Evolutionary conservation across 345 rosid species (phyloP), one percentile per base, ranked within the genome.

Genomic region (Passiflora organensis): DNA sequence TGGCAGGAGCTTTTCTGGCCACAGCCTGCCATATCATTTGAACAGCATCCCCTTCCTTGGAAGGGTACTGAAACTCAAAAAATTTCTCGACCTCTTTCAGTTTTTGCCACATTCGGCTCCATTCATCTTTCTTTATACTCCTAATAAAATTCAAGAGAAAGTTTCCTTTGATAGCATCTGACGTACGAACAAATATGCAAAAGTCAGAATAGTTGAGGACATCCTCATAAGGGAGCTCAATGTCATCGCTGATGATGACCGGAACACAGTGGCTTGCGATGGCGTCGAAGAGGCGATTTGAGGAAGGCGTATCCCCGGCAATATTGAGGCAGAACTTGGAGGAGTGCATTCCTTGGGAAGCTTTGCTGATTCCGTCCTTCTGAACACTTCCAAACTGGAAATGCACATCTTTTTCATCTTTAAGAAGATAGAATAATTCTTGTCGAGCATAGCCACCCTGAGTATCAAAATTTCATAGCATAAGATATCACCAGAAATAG

Each of bases 281-380:
- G 56, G 99, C 89, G 38, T 93, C 99, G 8, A 93, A 93, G 51
- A 93, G 87, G n/a, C 97, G 95, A 64, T 89, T 93, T 2, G 97
- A 86, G 1, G 95, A 93, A 4, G 99, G 99, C 6, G 99, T 93
- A 59, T 93, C 99, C 0, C 99, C 97, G 6, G 97, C 99, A 17
- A 93, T 84, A 75, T 87, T 89, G 68, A 89, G 95, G 55, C 99
- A 93, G 58, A 93, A 93, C 66, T 89, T 93, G 13, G 96, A 89
- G 5, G 79, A 57, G 62, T 73, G 82, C 99, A 93, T 93, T 13
- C 99, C 99, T 21, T 49, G 60, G 14, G 83, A 71, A 20, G 97
- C 96, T 77, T 79, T 72, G 46, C 18, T 63, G 49, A 87, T 37
- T 46, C 99, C 99, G 48, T 80, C 75, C 18, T 77, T 83, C 34